Evolutionary conservation across 2,329 filamentous ascomycete genomes (phyloP), one percentile per base, ranked within the genome.

Genomic region (Phialophora tarda): DNA sequence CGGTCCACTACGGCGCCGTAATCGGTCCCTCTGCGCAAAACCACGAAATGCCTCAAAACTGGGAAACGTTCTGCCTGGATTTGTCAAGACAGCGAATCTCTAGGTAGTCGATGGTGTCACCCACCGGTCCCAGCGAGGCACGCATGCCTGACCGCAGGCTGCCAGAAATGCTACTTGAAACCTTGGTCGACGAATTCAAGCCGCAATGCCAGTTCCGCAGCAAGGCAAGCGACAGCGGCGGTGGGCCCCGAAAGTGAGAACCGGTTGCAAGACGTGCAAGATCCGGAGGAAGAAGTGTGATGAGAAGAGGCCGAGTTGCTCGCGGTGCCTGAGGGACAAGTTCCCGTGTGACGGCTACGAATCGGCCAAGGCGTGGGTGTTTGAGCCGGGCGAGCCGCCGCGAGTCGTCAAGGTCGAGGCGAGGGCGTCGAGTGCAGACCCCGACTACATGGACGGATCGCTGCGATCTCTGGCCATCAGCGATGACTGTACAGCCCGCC

Each of bases 311-410:
- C 63, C 63, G 5, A n/a, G 28, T 38, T 68, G 66, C 23, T 34
- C 51, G 23, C 48, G 60, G 26, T 68, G 66, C 30, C 21, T 66
- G 8, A 59, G 28, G 24, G 66, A 68, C 48, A 57, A 62, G 8
- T 64, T 57, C 44, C 56, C 21, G 23, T 68, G 66, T 26, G 63
- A 68, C 5, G 66, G 63, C 12, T 65, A 68, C 21, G 51, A 56
- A 26, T 32, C 58, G 41, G 55, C 66, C 24, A 68, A 68, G 60
- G 59, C 58, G 14, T 68, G 66, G 66, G 14, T 65, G 24, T 68
- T 63, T 38, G 44, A 55, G 28, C 53, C 24, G 11, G 26, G 53
- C 14, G 53, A 55, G 28, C n/a, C 28, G 24, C 53, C 53, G n/a
- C 24, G 24, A 12, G 28, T 30, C 23, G 53, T 55, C 24, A 10